These are phyloP conservation scores for Solanum etuberosum DNA, from an alignment of 257 asterid species.

Conservation along the genomic window DNA sequence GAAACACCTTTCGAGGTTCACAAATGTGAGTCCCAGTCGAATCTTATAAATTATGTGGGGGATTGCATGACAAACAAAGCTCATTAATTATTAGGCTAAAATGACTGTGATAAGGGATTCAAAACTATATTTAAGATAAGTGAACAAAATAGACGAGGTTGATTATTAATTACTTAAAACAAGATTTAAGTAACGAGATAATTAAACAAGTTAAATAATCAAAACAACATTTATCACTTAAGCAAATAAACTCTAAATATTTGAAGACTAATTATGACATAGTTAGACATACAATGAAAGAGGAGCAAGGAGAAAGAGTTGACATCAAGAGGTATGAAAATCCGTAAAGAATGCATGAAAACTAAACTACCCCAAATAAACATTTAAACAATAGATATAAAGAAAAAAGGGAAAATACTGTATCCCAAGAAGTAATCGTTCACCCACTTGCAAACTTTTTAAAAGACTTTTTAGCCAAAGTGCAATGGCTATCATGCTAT, in stretches of 20 bases:
- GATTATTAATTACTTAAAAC: not conserved
- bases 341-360: not conserved
- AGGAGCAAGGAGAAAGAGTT: not conserved
- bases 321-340: not conserved
- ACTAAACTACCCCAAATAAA: not conserved
- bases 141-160: not conserved
- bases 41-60: not conserved
- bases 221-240: not conserved
- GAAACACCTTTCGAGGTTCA: not conserved
- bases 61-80: not conserved
- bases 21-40: not conserved
- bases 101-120: not conserved
- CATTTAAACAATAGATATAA: not conserved
- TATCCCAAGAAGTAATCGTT: not conserved
- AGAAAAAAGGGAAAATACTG: not conserved
- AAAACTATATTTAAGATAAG: not conserved
- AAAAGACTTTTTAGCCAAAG: not conserved
- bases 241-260: not conserved
- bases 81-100: not conserved
- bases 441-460: not conserved
- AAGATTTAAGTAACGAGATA: not conserved
- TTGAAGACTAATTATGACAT: not conserved
- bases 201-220: too few species aligned
- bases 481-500: not conserved
- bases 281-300: not conserved